phyloP scores from a whole-genome alignment of 148 eudicot genomes.

The Vaccinium vitisidaea region DNA sequence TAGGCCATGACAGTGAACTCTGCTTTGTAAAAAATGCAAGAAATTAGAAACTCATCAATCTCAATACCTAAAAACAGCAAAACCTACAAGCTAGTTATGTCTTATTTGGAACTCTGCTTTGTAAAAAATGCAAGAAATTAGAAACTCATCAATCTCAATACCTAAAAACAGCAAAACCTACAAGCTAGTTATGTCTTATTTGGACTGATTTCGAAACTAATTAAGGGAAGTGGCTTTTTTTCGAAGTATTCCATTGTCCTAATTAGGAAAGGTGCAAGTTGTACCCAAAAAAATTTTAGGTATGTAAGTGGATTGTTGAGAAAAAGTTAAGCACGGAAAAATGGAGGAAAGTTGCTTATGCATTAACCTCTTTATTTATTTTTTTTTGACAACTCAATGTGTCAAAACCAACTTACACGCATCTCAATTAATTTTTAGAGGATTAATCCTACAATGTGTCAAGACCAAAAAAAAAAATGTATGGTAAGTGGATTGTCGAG shows the following conservation, averaged over 20 bases:
- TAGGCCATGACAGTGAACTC: background rate
- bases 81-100: background rate
- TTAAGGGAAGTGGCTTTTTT: background rate
- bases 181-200: background rate
- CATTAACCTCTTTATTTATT: too few relatives aligned
- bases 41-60: background rate
- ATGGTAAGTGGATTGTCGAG: too few relatives aligned
- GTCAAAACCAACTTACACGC: too few relatives aligned
- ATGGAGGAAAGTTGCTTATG: too few relatives aligned
- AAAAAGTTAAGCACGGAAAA: background rate
- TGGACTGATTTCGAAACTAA: background rate
- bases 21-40: background rate
- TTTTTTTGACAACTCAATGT: too few relatives aligned
- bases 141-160: background rate
- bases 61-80: slow-evolving; percentile 6
- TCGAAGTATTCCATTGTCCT: background rate
- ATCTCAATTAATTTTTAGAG: too few relatives aligned
- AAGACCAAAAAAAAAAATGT: too few relatives aligned
- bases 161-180: slow-evolving; percentile 2
- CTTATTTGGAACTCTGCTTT: background rate
- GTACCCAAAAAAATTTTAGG: too few relatives aligned
- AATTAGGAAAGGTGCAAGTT: background rate
- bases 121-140: slow-evolving; percentile 4
- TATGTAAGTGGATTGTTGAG: background rate
- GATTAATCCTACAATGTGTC: too few relatives aligned